Percentiles rank a stretch among this genome's conserved stretches.
Conservation (phyloP, 1,139 yeast genomes). For the Taphrina flavorubra region DNA sequence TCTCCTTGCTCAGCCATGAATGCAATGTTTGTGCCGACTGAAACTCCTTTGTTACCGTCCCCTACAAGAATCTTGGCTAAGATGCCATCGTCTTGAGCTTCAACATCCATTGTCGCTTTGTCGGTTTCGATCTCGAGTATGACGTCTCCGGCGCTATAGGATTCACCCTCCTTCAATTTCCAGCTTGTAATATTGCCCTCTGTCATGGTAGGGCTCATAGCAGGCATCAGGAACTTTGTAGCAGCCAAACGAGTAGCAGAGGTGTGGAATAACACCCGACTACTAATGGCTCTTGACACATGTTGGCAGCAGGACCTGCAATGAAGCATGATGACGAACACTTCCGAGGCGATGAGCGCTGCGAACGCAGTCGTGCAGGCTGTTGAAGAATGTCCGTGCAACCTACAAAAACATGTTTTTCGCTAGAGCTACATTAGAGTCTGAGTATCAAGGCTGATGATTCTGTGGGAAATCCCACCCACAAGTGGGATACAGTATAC, state of each 20-base stretch:
- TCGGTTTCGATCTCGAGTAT: conserved; percentile 98
- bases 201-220: conserved; percentile 99
- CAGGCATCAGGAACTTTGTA: conserved; percentile 77
- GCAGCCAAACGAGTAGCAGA: conserved; percentile 52
- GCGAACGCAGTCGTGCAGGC: not conserved
- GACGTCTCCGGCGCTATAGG: conserved; percentile 82
- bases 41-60: conserved; percentile 77
- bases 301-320: conserved; percentile 8
- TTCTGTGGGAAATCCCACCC: conserved; percentile 5
- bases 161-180: conserved; percentile 84
- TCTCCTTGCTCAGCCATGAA: conserved; percentile 86
- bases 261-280: conserved; percentile 4
- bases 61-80: conserved; percentile 72
- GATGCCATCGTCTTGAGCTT: conserved; percentile 95
- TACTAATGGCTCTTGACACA: not conserved
- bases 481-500: conserved; percentile 17
- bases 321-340: not conserved
- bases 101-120: conserved; percentile 98
- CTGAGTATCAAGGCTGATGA: not conserved
- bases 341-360: not conserved
- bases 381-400: too few species aligned
- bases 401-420: too few species aligned
- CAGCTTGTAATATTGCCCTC: conserved; percentile 96
- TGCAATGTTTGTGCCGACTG: conserved; percentile 91
- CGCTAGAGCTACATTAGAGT: not conserved